Evolutionary conservation across 495 filamentous ascomycete genomes (phyloP).

Genomic region (Hypoxylon fragiforme): DNA sequence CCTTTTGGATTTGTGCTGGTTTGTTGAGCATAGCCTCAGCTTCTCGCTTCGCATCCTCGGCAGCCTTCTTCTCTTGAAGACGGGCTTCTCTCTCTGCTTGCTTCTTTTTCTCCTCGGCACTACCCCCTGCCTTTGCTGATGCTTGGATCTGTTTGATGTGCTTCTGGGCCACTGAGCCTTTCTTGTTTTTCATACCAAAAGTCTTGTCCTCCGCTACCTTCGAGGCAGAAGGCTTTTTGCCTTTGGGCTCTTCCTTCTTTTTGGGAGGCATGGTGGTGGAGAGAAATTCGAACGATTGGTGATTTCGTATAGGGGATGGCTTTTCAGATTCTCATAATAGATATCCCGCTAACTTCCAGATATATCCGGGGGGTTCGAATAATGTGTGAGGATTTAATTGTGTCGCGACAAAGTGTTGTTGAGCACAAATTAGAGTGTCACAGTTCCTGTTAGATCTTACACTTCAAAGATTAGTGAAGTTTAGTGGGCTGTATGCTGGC

Average conservation of each 20-base stretch:
- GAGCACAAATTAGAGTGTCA: too few species aligned
- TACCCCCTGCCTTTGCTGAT: slow-evolving; percentile 70
- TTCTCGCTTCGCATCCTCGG: slow-evolving; percentile 77
- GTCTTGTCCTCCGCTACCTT: slow-evolving; percentile 90
- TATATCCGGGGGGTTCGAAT: too few species aligned
- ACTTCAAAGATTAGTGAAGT: slow-evolving; percentile 7
- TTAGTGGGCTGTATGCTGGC: slow-evolving; percentile 28
- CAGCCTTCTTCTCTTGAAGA: slow-evolving; percentile 79
- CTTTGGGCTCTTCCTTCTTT: slow-evolving; percentile 64
- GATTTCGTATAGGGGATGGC: neutral
- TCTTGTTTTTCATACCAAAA: slow-evolving; percentile 99
- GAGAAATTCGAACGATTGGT: neutral
- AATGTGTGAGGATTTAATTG: too few species aligned
- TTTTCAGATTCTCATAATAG: neutral
- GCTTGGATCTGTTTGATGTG: slow-evolving; percentile 79
- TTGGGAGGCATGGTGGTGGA: slow-evolving; percentile 85
- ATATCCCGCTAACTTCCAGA: too few species aligned
- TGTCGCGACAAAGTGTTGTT: too few species aligned
- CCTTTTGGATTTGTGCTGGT: slow-evolving; percentile 92
- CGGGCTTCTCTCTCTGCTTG: slow-evolving; percentile 84
- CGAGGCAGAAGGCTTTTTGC: slow-evolving; percentile 65
- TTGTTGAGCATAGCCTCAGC: slow-evolving; percentile 86
- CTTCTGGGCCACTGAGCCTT: slow-evolving; percentile 85
- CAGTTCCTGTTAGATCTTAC: too few species aligned
- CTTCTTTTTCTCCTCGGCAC: slow-evolving; percentile 82